These are phyloP conservation scores for Tetraselmis chui DNA, from an alignment of 139 green algal species.

Conservation along the genomic window DNA sequence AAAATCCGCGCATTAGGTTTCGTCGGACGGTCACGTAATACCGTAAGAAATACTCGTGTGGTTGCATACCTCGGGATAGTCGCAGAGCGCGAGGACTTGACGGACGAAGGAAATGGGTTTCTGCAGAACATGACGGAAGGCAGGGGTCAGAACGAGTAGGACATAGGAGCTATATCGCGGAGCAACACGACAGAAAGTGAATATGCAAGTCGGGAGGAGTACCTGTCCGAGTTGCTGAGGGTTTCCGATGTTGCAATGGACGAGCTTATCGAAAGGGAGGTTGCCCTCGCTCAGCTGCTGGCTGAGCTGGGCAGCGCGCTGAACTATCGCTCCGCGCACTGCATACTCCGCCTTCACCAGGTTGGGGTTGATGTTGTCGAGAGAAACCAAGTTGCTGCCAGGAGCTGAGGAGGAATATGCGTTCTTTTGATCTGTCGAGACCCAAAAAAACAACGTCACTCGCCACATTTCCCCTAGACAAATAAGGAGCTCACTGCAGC, in stretches of 20 bases:
- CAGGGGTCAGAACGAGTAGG: too few relatives aligned
- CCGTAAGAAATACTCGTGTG: too few relatives aligned
- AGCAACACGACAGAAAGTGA: background rate
- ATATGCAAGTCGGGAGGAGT: background rate
- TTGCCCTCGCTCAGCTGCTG: conserved; percentile 51
- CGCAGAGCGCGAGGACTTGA: conserved; percentile 76
- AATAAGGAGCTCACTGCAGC: too few relatives aligned
- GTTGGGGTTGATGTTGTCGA: conserved; percentile 24
- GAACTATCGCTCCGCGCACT: conserved; percentile 84
- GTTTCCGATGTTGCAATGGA: conserved; percentile 90
- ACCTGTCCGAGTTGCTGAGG: conserved; percentile 70
- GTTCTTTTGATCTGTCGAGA: too few relatives aligned
- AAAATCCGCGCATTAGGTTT: too few relatives aligned
- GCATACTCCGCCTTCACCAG: conserved; percentile 54
- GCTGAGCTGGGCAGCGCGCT: conserved; percentile 54
- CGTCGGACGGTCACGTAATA: background rate
- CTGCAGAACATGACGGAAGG: conserved; percentile 34
- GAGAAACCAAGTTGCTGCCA: too few relatives aligned
- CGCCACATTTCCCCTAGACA: too few relatives aligned
- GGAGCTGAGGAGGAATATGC: too few relatives aligned
- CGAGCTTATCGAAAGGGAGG: conserved; percentile 58
- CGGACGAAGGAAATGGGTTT: conserved; percentile 89
- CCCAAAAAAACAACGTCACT: too few relatives aligned
- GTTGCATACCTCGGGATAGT: conserved; percentile 63
- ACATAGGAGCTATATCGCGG: too few relatives aligned